phyloP scores from a whole-genome alignment of 108 stramenopile genomes.

The Conticribra guillardii region DNA sequence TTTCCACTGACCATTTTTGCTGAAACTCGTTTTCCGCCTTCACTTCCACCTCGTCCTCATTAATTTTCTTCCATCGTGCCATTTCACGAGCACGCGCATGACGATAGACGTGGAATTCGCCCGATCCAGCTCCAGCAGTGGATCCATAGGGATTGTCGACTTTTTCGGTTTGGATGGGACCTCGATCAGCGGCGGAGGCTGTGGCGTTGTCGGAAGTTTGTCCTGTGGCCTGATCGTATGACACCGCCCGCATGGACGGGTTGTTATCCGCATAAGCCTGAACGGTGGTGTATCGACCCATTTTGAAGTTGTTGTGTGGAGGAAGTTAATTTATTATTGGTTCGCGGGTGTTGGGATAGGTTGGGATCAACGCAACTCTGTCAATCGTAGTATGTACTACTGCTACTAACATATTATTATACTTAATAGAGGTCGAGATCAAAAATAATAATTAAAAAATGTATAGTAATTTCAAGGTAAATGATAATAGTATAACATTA shows the following conservation, averaged over 20 bases:
- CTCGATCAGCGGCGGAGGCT: slow-evolving; percentile 15
- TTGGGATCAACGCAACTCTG: no score
- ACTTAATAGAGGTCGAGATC: no score
- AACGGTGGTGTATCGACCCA: slow-evolving; percentile 90
- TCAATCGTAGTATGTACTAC: no score
- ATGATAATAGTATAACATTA: no score
- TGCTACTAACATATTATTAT: no score
- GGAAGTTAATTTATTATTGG: neutral
- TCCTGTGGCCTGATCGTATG: slow-evolving; percentile 82
- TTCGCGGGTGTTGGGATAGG: no score
- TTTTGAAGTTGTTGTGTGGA: slow-evolving; percentile 28
- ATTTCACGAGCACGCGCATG: slow-evolving; percentile 86
- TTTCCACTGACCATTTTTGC: slow-evolving; percentile 21
- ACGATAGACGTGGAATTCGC: slow-evolving; percentile 93
- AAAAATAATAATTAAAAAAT: no score
- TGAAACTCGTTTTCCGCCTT: slow-evolving; percentile 58
- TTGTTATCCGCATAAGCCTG: slow-evolving; percentile 88
- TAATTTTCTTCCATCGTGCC: slow-evolving; percentile 72
- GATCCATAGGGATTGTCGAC: slow-evolving; percentile 92
- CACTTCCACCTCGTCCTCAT: slow-evolving; percentile 54
- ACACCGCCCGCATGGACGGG: slow-evolving; percentile 66
- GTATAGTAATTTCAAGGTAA: no score
- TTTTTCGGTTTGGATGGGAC: slow-evolving; percentile 74
- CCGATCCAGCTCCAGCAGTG: slow-evolving; percentile 85
- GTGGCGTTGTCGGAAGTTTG: slow-evolving; percentile 15